Base-by-base conservation (phyloP, 192 early-diverging fungal species). In the Backusella luteola region DNA sequence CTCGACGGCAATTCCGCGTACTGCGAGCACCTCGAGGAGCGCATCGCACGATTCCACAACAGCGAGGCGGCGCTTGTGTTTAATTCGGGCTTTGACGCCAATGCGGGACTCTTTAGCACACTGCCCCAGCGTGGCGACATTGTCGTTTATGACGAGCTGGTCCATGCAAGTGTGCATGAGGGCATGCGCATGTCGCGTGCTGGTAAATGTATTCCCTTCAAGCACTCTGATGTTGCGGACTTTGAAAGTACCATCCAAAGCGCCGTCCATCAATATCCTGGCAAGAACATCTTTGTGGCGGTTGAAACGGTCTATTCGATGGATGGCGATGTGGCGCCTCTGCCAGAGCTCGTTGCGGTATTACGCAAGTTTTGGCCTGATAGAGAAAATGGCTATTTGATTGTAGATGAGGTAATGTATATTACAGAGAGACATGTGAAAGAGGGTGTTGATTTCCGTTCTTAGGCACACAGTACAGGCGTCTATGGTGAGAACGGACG, bases 31-130 rank as follows among this genome's bases (percentile, higher is more conserved):
- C 84, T 96, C 4, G 94, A 96, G 79, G 36, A 39, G 4, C 77
- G 69, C 52, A 87, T 96, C 34, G 89, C 92, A 1, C n/a, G 79
- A 0, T 94, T 90, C 76, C 89, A 89, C 42, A 52, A 88, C 11
- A 78, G 85, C 0, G 85, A 90, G 63, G 75, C 85, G 0, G 93
- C 92, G 3, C 79, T 96, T 35, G 81, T 94, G 0, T 94, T 96
- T 79, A 93, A 94, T 80, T 94, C 93, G n/a, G 94, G 94, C 0
- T 96, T 92, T 75, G 94, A 96, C 81, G 94, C 94, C 35, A 96
- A 96, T 70, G 82, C 90, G 1, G 85, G 89, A 2, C 84, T 96
- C 59, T 91, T 95, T 70, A 83, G 85, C 17, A 85, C 85, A 11
- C 73, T 95, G 1, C 90, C 92, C n/a, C 89, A 91, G 69, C 86